Evolutionary conservation across 768 basidiomycete species (phyloP).

Genomic region (Brasilioporus rufonigricans): DNA sequence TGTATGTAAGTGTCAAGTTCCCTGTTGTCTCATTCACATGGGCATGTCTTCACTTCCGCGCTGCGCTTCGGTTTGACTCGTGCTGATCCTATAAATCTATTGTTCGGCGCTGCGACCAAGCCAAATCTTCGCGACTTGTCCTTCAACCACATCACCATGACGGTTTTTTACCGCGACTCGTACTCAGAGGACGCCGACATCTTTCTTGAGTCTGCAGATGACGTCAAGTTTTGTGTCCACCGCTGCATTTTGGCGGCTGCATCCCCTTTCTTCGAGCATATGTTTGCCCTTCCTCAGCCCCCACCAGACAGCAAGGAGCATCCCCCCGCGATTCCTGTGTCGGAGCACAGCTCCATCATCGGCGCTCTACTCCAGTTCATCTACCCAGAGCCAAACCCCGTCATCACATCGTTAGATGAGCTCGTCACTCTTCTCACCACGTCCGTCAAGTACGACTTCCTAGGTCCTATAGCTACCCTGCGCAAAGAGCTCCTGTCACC

Average conservation of each 20-base stretch:
- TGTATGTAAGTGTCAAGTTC: conserved; percentile 20
- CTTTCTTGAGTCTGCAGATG: conserved; percentile 44
- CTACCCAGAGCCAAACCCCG: conserved; percentile 60
- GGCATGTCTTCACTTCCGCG: too few relatives aligned
- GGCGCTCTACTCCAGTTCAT: conserved; percentile 55
- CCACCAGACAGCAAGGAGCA: conserved; percentile 22
- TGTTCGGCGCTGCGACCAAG: neutral
- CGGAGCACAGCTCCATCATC: conserved; percentile 47
- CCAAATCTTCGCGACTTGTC: neutral
- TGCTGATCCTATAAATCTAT: conserved; percentile 20
- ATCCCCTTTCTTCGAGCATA: conserved; percentile 66
- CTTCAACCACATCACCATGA: conserved; percentile 22
- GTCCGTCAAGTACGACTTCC: conserved; percentile 65
- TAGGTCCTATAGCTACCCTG: conserved; percentile 44
- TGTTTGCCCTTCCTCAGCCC: conserved; percentile 66
- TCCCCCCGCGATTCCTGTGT: conserved; percentile 51
- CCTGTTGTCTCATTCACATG: too few relatives aligned
- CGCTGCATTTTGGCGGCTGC: conserved; percentile 58
- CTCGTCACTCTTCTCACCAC: conserved; percentile 49
- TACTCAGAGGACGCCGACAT: conserved; percentile 51
- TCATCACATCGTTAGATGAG: conserved; percentile 49
- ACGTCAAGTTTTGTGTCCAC: conserved; percentile 58
- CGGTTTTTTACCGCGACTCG: conserved; percentile 35
- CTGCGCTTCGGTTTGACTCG: conserved; percentile 5
- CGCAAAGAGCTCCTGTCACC: conserved; percentile 51